These are phyloP conservation scores for Candida michaelii DNA, from an alignment of 805 yeast genomes.

Conservation along the genomic window DNA sequence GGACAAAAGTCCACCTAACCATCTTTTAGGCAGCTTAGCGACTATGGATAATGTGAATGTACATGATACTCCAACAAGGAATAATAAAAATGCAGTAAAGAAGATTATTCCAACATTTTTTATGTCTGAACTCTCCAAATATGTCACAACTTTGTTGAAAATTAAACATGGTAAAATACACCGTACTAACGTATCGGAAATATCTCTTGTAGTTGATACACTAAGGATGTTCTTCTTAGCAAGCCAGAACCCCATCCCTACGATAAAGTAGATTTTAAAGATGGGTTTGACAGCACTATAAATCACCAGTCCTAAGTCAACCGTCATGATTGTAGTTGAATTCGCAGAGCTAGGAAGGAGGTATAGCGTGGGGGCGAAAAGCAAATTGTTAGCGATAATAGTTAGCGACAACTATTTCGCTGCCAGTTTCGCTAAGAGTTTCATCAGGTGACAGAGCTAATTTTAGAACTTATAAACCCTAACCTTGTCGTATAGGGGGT, in stretches of 20 bases:
- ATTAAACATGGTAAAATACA: constrained; percentile 74
- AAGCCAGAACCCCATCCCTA: constrained; percentile 62
- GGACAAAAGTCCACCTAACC: constrained; percentile 74
- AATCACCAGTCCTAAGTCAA: constrained; percentile 60
- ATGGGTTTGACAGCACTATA: constrained; percentile 85
- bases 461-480: too few relatives aligned
- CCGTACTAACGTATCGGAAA: constrained; percentile 67
- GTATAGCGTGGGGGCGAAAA: too few relatives aligned
- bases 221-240: constrained; percentile 63
- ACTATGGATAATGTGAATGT: constrained; percentile 44
- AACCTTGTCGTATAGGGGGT: too few relatives aligned
- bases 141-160: constrained; percentile 67
- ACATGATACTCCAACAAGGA: constrained; percentile 47
- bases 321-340: constrained; percentile 10
- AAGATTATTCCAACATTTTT: constrained; percentile 66
- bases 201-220: constrained; percentile 65
- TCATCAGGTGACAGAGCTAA: too few relatives aligned
- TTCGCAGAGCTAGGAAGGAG: too few relatives aligned
- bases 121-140: constrained; percentile 66
- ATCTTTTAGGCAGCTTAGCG: constrained; percentile 64
- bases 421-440: too few relatives aligned
- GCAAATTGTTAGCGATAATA: too few relatives aligned
- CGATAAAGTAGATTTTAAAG: constrained; percentile 73
- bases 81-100: constrained; percentile 49
- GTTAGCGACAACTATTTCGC: too few relatives aligned